phyloP scores from a whole-genome alignment of 2,329 filamentous ascomycete genomes.

The Lasiodiplodia hormozganensis region DNA sequence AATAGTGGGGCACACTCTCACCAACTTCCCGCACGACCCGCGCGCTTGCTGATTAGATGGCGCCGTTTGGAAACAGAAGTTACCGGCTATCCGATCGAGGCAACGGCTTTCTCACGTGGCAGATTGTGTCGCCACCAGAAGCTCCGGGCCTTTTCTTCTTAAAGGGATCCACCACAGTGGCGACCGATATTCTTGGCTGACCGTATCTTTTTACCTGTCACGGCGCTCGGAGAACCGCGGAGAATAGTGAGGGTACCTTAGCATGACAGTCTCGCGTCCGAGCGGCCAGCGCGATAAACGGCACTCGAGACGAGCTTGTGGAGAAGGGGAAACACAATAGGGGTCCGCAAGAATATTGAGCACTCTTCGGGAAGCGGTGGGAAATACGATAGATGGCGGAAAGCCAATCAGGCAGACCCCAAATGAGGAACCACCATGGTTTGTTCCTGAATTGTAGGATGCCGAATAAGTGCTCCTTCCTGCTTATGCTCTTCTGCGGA shows the following conservation, averaged over 20 bases:
- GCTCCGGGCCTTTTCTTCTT: neutral
- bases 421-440: neutral
- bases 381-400: neutral
- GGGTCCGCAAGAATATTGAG: neutral
- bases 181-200: neutral
- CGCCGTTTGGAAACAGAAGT: too few species aligned
- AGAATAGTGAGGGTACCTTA: neutral
- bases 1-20: too few species aligned
- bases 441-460: too few species aligned
- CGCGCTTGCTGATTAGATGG: too few species aligned
- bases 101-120: neutral
- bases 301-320: neutral
- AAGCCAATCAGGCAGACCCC: neutral
- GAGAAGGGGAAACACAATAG: neutral
- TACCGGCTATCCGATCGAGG: too few species aligned
- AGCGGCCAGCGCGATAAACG: neutral
- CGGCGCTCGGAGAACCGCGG: neutral
- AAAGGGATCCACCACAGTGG: neutral
- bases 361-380: neutral
- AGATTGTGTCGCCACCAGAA: neutral
- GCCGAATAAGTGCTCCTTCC: neutral
- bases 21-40: too few species aligned
- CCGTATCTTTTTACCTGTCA: neutral
- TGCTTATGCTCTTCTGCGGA: neutral
- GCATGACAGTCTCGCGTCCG: neutral